Base-by-base conservation (phyloP, 306 rosid species). In the Lathyrus tuberosus region DNA sequence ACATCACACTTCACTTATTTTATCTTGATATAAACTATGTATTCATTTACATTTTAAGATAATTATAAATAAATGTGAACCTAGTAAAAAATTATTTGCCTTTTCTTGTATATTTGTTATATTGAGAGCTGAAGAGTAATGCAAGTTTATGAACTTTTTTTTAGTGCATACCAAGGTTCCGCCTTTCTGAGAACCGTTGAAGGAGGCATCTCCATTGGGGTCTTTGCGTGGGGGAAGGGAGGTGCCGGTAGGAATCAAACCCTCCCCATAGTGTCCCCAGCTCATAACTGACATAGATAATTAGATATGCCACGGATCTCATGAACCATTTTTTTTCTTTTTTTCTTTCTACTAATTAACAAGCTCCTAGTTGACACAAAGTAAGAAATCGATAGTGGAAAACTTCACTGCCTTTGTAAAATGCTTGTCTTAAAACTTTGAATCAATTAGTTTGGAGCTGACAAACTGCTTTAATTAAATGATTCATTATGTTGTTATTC, bases 91-190 rank as follows among this genome's bases (percentile, higher is more conserved):
- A 42, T 35, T 57, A 38, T 38, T 51, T 62, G 15, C 31, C 41
- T 62, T 57, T 58, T 31, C 47, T 67, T 48, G 37, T 59, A 33
- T 61, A 10, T 41, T 65, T 54, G 51, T 49, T 73, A 52, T 26
- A 35, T 6, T 49, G 62, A 24, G 46, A 61, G 41, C 31, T 30
- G 31, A 28, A 65, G 42, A 72, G 38, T 35, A 56, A 57, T 71
- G 41, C 47, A 57, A 47, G 14, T 38, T 59, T 43, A 49, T 46
- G 71, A 67, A 51, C 13, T 48, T 65, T 54, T 10, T 18, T 17
- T 16, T 7, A 44, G 38, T 42, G 16, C 41, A 17, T 40, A 9
- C 67, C 8, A 1, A 62, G 31, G 67, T 62, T 40, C 11, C 37
- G 1, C 68, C 37, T 30, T 14, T 20, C 17, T 13, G 37, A 53